Conservation (phyloP, 177 flowering plant species). For the Vitis hybrid region DNA sequence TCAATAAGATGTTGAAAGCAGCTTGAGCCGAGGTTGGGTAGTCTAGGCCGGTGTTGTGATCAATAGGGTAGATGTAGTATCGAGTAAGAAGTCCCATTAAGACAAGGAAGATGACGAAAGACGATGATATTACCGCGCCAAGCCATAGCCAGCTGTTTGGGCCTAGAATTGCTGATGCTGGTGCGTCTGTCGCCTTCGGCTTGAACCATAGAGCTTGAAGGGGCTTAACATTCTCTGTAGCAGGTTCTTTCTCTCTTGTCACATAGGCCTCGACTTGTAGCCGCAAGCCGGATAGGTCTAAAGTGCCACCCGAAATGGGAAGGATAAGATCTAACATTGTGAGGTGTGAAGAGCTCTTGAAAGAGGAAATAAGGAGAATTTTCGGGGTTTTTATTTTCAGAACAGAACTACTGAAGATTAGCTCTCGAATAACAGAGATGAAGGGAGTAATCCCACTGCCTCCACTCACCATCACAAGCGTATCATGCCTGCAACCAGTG, state of each 20-base stretch:
- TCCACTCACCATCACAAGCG: conserved; percentile 52
- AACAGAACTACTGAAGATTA: conserved; percentile 14
- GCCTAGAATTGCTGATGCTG: conserved; percentile 48
- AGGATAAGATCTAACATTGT: conserved; percentile 44
- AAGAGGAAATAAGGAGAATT: conserved; percentile 33
- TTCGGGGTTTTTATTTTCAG: conserved; percentile 14
- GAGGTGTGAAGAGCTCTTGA: conserved; percentile 35
- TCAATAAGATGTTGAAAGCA: conserved; percentile 26
- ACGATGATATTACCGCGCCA: conserved; percentile 45
- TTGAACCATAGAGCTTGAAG: conserved; percentile 52
- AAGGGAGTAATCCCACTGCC: conserved; percentile 61
- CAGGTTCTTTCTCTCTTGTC: conserved; percentile 31
- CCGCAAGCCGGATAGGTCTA: conserved; percentile 13
- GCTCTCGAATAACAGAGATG: conserved; percentile 45
- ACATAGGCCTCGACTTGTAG: conserved; percentile 44
- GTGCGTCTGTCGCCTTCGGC: conserved; percentile 41
- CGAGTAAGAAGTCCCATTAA: conserved; percentile 38
- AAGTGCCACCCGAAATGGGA: conserved; percentile 19
- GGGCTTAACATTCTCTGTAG: background rate
- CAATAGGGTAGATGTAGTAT: conserved; percentile 58
- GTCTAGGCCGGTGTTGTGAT: conserved; percentile 32
- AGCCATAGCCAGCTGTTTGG: conserved; percentile 64
- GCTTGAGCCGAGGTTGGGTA: conserved; percentile 27
- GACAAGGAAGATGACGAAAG: conserved; percentile 50
- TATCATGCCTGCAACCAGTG: conserved; percentile 33